phyloP scores from a whole-genome alignment of 768 basidiomycete genomes.

The Boletellus emodensis region DNA sequence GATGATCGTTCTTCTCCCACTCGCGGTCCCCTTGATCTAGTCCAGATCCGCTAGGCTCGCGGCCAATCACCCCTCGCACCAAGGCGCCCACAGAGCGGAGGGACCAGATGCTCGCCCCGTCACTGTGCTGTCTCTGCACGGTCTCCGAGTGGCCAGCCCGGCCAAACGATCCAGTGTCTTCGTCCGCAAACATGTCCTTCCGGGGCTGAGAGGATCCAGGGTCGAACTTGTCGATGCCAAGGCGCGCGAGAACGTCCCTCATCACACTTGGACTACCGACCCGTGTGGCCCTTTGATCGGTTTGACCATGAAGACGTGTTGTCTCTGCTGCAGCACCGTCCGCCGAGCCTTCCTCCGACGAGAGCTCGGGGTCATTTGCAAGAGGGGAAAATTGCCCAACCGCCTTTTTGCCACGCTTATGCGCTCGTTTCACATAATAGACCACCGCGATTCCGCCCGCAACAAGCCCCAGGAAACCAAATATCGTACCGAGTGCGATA shows the following conservation, averaged over 20 bases:
- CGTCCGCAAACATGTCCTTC: slow-evolving; percentile 75
- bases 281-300: not conserved
- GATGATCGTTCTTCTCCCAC: slow-evolving; percentile 19
- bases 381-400: slow-evolving; percentile 18
- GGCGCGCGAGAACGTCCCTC: slow-evolving; percentile 15
- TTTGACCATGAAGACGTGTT: slow-evolving; percentile 1
- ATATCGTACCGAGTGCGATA: slow-evolving; percentile 58
- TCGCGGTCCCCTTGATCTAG: slow-evolving; percentile 12
- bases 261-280: slow-evolving; percentile 4
- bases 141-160: slow-evolving; percentile 12
- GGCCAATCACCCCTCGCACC: slow-evolving; percentile 28
- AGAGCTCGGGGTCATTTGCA: slow-evolving; percentile 16
- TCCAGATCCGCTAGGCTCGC: slow-evolving; percentile 25
- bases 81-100: slow-evolving; percentile 37
- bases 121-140: slow-evolving; percentile 37
- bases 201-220: slow-evolving; percentile 30
- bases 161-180: slow-evolving; percentile 56
- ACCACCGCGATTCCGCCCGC: slow-evolving; percentile 37
- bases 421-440: slow-evolving; percentile 43
- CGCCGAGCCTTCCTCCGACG: slow-evolving; percentile 6
- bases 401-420: slow-evolving; percentile 1
- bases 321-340: slow-evolving; percentile 6
- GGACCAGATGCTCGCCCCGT: slow-evolving; percentile 50
- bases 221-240: slow-evolving; percentile 21
- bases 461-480: slow-evolving; percentile 58